phyloP scores from a whole-genome alignment of 352 stramenopile species.

The Pythium biforme region DNA sequence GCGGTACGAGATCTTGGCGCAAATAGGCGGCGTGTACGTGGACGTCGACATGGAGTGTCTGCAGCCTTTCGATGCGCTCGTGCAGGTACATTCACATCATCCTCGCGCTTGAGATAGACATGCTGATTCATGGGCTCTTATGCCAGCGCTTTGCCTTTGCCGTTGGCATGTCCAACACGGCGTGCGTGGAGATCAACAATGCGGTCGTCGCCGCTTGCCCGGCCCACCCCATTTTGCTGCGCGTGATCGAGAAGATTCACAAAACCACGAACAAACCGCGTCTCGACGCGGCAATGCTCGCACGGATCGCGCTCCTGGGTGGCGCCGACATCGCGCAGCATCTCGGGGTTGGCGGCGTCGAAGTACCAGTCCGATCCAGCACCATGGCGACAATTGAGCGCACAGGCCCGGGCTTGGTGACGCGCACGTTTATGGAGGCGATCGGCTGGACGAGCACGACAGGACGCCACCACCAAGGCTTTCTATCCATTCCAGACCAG shows the following conservation, averaged over 20 bases:
- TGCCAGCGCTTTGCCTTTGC: constrained; percentile 43
- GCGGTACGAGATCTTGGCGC: constrained; percentile 64
- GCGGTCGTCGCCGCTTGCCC: constrained; percentile 42
- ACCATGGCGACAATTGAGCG: constrained; percentile 47
- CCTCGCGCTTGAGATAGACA: neutral
- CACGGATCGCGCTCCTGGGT: constrained; percentile 20
- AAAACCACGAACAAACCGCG: constrained; percentile 4
- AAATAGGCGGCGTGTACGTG: constrained; percentile 61
- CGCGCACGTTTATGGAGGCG: constrained; percentile 46
- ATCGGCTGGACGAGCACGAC: constrained; percentile 32
- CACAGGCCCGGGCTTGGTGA: constrained; percentile 54
- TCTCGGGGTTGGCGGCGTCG: neutral
- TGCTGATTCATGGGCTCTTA: neutral
- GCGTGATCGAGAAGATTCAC: constrained; percentile 37
- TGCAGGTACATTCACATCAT: constrained; percentile 20
- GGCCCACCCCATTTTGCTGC: constrained; percentile 33
- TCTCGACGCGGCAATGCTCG: constrained; percentile 25
- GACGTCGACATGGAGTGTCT: constrained; percentile 73
- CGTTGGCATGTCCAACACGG: constrained; percentile 63
- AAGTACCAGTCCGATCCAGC: neutral
- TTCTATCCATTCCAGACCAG: constrained; percentile 27
- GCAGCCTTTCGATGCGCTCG: constrained; percentile 39
- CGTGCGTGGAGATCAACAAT: constrained; percentile 75
- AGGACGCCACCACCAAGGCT: constrained; percentile 15
- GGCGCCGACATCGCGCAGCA: constrained; percentile 14